These are phyloP conservation scores for Colletotrichum chlorophyti DNA, from an alignment of 2,329 filamentous ascomycete species.

Conservation along the genomic window DNA sequence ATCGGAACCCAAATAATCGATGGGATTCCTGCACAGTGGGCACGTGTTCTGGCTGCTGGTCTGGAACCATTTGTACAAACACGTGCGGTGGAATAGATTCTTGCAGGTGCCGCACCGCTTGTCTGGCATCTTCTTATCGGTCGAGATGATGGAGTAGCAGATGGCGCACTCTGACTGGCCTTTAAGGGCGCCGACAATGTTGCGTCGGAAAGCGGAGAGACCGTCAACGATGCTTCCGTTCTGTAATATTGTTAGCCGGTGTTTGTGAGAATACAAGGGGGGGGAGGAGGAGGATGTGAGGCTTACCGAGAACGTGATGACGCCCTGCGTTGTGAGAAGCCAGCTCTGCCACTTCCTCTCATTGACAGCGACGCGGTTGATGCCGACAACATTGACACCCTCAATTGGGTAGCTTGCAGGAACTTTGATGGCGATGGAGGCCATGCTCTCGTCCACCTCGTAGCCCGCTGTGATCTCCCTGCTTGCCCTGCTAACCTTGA, in stretches of 20 bases:
- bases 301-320: conserved; percentile 84
- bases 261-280: not conserved
- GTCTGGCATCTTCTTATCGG: conserved; percentile 87
- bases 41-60: conserved; percentile 91
- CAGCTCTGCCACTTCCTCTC: conserved; percentile 94
- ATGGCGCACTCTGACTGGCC: conserved; percentile 96
- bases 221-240: conserved; percentile 90
- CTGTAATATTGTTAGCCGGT: conserved; percentile 37
- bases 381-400: conserved; percentile 75
- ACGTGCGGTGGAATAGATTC: conserved; percentile 89
- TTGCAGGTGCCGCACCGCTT: conserved; percentile 93
- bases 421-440: conserved; percentile 81
- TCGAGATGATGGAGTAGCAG: conserved; percentile 92
- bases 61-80: conserved; percentile 97
- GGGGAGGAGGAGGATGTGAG: not conserved
- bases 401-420: conserved; percentile 85
- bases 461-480: conserved; percentile 85
- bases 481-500: conserved; percentile 76
- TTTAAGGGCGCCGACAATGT: conserved; percentile 86
- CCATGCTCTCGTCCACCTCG: conserved; percentile 84
- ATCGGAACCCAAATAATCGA: conserved; percentile 63
- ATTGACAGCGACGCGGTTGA: conserved; percentile 84
- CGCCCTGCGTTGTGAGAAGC: conserved; percentile 86
- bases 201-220: conserved; percentile 82
- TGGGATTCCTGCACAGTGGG: conserved; percentile 90